phyloP scores from a whole-genome alignment of 2,329 filamentous ascomycete species.

The Aspergillus ochraceoroseus region DNA sequence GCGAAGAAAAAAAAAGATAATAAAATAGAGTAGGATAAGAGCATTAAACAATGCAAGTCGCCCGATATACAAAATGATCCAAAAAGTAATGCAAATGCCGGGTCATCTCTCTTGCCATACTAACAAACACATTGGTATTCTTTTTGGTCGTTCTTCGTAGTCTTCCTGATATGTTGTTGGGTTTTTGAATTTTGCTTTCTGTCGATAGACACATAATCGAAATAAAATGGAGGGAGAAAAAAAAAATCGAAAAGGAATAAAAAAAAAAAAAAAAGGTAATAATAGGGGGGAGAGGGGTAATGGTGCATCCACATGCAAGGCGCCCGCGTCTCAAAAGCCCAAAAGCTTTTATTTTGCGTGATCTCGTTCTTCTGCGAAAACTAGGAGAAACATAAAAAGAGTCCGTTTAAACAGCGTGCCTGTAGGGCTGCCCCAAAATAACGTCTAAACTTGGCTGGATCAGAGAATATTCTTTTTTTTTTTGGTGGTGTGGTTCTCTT shows the following conservation, averaged over 20 bases:
- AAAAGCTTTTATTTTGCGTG: constrained; percentile 27
- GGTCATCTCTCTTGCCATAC: constrained; percentile 34
- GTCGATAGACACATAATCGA: constrained; percentile 21
- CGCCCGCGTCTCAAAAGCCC: constrained; percentile 23
- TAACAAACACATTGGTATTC: constrained; percentile 26
- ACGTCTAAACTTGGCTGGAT: constrained; percentile 42
- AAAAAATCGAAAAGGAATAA: constrained; percentile 8
- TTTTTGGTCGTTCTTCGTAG: constrained; percentile 38
- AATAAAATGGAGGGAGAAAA: no score
- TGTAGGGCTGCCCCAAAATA: constrained; percentile 41
- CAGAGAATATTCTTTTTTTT: constrained; percentile 38
- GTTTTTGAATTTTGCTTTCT: constrained; percentile 22
- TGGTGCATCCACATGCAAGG: constrained; percentile 26
- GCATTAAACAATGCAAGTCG: constrained; percentile 28
- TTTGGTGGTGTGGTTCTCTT: constrained; percentile 39
- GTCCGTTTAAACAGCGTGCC: constrained; percentile 31
- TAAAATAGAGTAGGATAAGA: constrained; percentile 22
- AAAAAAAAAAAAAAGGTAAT: constrained; percentile 11
- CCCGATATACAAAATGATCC: constrained; percentile 32
- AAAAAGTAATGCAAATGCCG: constrained; percentile 38
- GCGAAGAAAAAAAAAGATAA: constrained; percentile 17
- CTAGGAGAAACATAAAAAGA: constrained; percentile 25
- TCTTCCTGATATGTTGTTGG: constrained; percentile 29
- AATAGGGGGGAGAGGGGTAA: constrained; percentile 16
- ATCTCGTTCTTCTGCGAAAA: constrained; percentile 29